These are phyloP conservation scores for Setaria viridis DNA, from an alignment of 202 grass and related monocot genomes.

Conservation along the genomic window DNA sequence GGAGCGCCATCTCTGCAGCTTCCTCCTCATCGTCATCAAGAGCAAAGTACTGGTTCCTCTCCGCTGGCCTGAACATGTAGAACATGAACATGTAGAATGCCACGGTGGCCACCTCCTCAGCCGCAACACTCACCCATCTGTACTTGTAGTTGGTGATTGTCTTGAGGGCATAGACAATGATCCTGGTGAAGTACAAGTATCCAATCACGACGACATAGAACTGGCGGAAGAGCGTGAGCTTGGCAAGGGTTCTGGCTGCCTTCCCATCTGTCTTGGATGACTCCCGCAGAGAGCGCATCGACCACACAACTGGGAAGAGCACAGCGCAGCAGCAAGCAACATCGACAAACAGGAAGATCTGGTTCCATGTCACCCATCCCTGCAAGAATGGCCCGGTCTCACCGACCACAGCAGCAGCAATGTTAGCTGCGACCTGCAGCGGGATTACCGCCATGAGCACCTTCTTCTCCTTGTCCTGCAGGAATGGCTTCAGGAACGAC, in stretches of 20 bases:
- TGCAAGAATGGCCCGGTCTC: slow-evolving; percentile 75
- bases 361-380: slow-evolving; percentile 88
- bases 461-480: slow-evolving; percentile 98
- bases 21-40: slow-evolving; percentile 91
- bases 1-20: slow-evolving; percentile 75
- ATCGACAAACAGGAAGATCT: slow-evolving; percentile 91
- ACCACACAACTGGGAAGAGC: slow-evolving; percentile 95
- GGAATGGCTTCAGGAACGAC: slow-evolving; percentile 96
- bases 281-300: slow-evolving; percentile 80
- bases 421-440: slow-evolving; percentile 87
- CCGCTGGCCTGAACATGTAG: slow-evolving; percentile 90
- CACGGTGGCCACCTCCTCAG: slow-evolving; percentile 79
- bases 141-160: slow-evolving; percentile 95
- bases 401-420: slow-evolving; percentile 80
- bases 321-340: slow-evolving; percentile 93
- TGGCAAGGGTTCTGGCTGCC: slow-evolving; percentile 78
- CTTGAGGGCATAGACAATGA: slow-evolving; percentile 91
- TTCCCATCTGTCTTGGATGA: slow-evolving; percentile 96
- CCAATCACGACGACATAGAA: slow-evolving; percentile 96
- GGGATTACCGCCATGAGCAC: slow-evolving; percentile 96
- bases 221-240: slow-evolving; percentile 93
- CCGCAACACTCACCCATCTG: slow-evolving; percentile 85
- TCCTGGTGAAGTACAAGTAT: slow-evolving; percentile 94
- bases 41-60: slow-evolving; percentile 89
- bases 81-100: slow-evolving; percentile 97